These are phyloP conservation scores for Colletotrichum paranaense DNA, from an alignment of 2,329 filamentous ascomycete genomes.

Conservation along the genomic window DNA sequence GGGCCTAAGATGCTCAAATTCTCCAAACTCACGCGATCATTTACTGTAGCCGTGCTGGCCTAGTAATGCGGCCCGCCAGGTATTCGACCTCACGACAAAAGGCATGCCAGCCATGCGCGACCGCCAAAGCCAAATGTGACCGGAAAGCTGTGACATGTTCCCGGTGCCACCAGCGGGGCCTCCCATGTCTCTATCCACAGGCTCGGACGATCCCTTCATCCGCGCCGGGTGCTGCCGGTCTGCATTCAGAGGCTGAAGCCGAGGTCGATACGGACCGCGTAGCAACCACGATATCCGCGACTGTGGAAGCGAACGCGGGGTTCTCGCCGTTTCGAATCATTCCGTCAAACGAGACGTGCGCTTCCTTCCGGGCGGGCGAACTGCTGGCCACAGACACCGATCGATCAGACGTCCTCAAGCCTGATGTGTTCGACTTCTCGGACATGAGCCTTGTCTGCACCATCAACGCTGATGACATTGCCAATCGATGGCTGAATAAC, in stretches of 20 bases:
- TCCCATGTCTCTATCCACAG: slow-evolving; percentile 45
- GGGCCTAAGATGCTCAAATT: not conserved
- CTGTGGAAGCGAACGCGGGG: not conserved
- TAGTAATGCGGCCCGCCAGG: slow-evolving; percentile 36
- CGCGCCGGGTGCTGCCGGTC: not conserved
- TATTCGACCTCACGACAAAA: slow-evolving; percentile 53
- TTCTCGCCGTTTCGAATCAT: not conserved
- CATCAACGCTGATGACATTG: slow-evolving; percentile 58
- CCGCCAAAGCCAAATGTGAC: slow-evolving; percentile 54
- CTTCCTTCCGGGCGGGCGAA: not conserved
- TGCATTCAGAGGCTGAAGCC: not conserved
- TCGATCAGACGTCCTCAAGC: not conserved
- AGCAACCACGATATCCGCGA: too few relatives aligned
- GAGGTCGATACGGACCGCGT: not conserved
- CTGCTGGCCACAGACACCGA: not conserved
- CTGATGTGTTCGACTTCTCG: slow-evolving; percentile 46
- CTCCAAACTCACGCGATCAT: not conserved
- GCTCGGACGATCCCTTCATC: not conserved
- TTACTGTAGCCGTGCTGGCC: not conserved
- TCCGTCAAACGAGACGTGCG: not conserved
- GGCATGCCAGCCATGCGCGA: slow-evolving; percentile 50
- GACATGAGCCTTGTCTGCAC: slow-evolving; percentile 53
- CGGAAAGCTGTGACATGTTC: slow-evolving; percentile 45
- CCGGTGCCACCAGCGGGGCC: slow-evolving; percentile 44
- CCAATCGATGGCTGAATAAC: slow-evolving; percentile 60